Percentiles rank a stretch among this genome's conserved stretches.
phyloP scores from a whole-genome alignment of 2,329 filamentous ascomycete species.

The Talaromyces sp. region DNA sequence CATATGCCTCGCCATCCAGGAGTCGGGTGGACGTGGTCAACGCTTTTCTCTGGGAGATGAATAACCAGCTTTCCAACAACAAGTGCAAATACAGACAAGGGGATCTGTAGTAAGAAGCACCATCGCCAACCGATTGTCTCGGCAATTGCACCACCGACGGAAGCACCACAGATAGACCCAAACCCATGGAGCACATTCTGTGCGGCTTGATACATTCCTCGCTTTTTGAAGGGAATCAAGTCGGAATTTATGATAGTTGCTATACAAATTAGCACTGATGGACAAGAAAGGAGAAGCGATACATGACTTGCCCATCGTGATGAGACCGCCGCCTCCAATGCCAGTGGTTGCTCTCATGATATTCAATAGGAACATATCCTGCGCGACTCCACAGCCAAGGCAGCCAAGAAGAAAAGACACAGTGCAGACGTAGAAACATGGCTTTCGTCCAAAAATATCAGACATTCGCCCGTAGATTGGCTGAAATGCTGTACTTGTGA shows the following conservation, averaged over 20 bases:
- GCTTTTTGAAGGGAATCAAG: slow-evolving; percentile 68
- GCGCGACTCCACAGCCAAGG: slow-evolving; percentile 66
- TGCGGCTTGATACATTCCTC: slow-evolving; percentile 68
- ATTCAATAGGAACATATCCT: slow-evolving; percentile 68
- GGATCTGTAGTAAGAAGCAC: slow-evolving; percentile 62
- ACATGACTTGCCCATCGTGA: slow-evolving; percentile 54
- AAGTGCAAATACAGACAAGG: slow-evolving; percentile 57
- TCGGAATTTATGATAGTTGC: slow-evolving; percentile 70
- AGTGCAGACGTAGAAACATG: slow-evolving; percentile 64
- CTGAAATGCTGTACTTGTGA: slow-evolving; percentile 66
- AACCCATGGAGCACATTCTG: slow-evolving; percentile 64
- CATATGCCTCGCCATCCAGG: slow-evolving; percentile 40
- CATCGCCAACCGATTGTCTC: slow-evolving; percentile 49
- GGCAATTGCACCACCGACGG: slow-evolving; percentile 45
- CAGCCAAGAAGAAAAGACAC: slow-evolving; percentile 64
- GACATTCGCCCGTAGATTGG: slow-evolving; percentile 71
- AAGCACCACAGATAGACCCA: slow-evolving; percentile 58
- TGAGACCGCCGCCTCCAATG: slow-evolving; percentile 68
- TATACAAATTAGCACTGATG: slow-evolving; percentile 18
- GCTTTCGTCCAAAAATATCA: slow-evolving; percentile 63
- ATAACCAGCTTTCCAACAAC: slow-evolving; percentile 56
- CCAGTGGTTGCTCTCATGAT: slow-evolving; percentile 69
- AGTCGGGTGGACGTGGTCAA: slow-evolving; percentile 22
- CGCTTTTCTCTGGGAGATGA: slow-evolving; percentile 40
- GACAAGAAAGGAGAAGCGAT: too few species aligned